Evolutionary conservation across 169 alveolate genomes (phyloP), one percentile per base, ranked within the genome.

Genomic region (Nephromyces sp.): DNA sequence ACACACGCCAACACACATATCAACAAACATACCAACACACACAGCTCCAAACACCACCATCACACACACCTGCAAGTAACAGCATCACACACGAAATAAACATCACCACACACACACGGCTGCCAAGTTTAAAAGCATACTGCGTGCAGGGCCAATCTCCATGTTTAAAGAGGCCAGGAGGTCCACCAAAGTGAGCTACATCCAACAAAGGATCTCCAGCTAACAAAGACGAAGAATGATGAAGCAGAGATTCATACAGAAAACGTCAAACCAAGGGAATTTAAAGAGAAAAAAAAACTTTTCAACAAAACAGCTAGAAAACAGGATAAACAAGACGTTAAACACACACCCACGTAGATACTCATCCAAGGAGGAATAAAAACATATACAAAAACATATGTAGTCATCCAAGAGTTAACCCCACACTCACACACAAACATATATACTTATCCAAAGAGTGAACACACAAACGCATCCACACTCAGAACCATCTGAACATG

Each of bases 141-240:
- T 84, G 87, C 6, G 85, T 82, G 77, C 93, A 88, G 52, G 80
- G 34, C 93, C 93, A 88, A 79, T 88, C 93, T 34, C 87, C 83
- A 35, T 78, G 78, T 68, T 85, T 32, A 28, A 77, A 57, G 53
- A 62, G 32, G 6, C 82, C 82, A 3, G 82, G 74, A 22, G 78
- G 75, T 27, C 82, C 82, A 6, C 61, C 82, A 4, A 64, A 4
- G 34, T 1, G 0, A 29, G 76, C 31, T 29, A 6, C 72, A 24
- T 33, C 74, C 0, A 33, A 52, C 15, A 30, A 64, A n/a, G 57
- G 53, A 0, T 3, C 77, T 15, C 65, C 74, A 1, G 62, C 8
- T 8, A 52, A n/a, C 15, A 62, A 53, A 62, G n/a, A n/a, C n/a
- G n/a, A n/a, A n/a, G 15, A 15, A 62, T 21, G 29, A 15, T 8